phyloP scores from a whole-genome alignment of 225 moss, liverwort and hornwort species.

The Pseudoscleropodium purum region DNA sequence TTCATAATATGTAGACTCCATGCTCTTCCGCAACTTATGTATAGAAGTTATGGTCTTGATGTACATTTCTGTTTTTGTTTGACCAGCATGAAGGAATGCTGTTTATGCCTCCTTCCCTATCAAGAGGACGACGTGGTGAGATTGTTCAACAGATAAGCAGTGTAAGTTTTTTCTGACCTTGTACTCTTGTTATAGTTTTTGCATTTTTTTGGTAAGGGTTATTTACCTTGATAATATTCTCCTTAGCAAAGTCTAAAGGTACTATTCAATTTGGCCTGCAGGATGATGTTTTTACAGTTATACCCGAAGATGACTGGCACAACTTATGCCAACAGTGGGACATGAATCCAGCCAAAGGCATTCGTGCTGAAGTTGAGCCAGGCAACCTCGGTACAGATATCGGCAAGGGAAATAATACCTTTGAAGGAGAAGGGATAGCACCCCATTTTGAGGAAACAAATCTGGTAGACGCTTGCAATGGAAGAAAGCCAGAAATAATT shows the following conservation, averaged over 20 bases:
- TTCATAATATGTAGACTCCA: not conserved
- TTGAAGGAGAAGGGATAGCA: conserved; percentile 25
- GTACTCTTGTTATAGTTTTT: not conserved
- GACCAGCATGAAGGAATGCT: conserved; percentile 92
- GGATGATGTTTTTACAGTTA: conserved; percentile 82
- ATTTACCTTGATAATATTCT: not conserved
- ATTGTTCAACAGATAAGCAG: conserved; percentile 59
- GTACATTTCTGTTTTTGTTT: conserved; percentile 1
- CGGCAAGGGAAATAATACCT: conserved; percentile 11
- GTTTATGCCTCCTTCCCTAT: conserved; percentile 72
- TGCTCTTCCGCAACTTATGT: not conserved
- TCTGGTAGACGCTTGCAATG: conserved; percentile 24
- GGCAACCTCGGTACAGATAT: conserved; percentile 27
- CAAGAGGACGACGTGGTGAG: conserved; percentile 79
- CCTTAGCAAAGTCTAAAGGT: not conserved
- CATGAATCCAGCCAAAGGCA: conserved; percentile 78
- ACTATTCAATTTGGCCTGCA: conserved; percentile 21
- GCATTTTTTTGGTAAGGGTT: not conserved
- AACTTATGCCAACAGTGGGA: conserved; percentile 89
- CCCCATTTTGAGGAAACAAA: conserved; percentile 21
- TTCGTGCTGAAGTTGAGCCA: conserved; percentile 65
- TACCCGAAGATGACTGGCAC: conserved; percentile 84
- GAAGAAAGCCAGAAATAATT: conserved; percentile 36
- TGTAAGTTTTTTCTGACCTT: conserved; percentile 39
- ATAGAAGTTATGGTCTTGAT: not conserved